Conservation (phyloP, 2,329 filamentous ascomycete genomes). For the Curvularia spicifera region DNA sequence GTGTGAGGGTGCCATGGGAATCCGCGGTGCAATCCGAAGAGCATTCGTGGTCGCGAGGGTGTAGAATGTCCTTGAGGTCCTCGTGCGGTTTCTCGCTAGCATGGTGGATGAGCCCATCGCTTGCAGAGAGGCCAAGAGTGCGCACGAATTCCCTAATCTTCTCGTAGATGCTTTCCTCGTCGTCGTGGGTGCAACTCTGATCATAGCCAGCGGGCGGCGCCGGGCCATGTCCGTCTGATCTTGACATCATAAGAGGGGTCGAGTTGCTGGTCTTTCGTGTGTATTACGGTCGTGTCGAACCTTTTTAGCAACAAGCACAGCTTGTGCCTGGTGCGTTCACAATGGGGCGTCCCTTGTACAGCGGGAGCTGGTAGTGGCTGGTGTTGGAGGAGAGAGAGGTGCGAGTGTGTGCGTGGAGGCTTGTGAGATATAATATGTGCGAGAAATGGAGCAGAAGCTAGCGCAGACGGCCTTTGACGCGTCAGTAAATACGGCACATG, state of each 20-base stretch:
- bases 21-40: slow-evolving; percentile 18
- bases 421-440: slow-evolving; percentile 4
- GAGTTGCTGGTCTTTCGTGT: neutral
- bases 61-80: slow-evolving; percentile 30
- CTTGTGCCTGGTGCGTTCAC: slow-evolving; percentile 4
- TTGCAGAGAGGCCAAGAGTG: slow-evolving; percentile 30
- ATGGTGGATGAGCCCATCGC: slow-evolving; percentile 36
- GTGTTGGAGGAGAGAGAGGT: neutral
- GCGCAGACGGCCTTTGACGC: slow-evolving; percentile 20
- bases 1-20: slow-evolving; percentile 25
- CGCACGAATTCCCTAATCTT: slow-evolving; percentile 32
- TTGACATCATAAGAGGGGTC: slow-evolving; percentile 20
- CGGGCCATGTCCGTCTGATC: slow-evolving; percentile 12
- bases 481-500: slow-evolving; percentile 14
- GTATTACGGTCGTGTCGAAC: neutral
- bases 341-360: neutral
- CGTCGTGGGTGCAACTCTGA: slow-evolving; percentile 11
- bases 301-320: slow-evolving; percentile 1
- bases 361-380: neutral
- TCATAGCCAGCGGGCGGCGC: slow-evolving; percentile 9
- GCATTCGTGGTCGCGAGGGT: slow-evolving; percentile 29
- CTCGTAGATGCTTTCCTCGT: slow-evolving; percentile 22
- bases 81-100: slow-evolving; percentile 40
- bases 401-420: neutral
- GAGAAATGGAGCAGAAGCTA: slow-evolving; percentile 25